A percentile compares a stretch with the other conserved stretches of the same genome.
phyloP scores from a whole-genome alignment of 148 eudicot genomes.

The Rhododendron simsii region DNA sequence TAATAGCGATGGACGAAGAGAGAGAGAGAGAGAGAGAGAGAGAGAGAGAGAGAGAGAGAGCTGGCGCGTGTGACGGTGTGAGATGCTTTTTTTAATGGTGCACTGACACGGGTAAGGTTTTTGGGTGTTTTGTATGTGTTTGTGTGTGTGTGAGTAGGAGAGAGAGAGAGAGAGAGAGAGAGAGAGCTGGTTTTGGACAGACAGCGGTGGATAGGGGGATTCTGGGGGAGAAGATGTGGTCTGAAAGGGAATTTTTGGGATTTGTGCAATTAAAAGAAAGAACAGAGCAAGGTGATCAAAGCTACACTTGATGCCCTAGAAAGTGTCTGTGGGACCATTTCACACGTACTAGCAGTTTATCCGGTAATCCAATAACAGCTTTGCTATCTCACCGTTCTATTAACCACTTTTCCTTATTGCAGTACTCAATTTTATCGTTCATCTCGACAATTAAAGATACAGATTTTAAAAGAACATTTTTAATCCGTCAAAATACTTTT shows the following conservation, averaged over 20 bases:
- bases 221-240: not conserved
- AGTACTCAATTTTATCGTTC: too few relatives aligned
- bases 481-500: too few relatives aligned
- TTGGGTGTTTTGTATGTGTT: too few relatives aligned
- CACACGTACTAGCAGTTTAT: not conserved
- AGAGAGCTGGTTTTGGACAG: constrained; percentile 3
- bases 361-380: too few relatives aligned
- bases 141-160: not conserved
- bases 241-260: constrained; percentile 1
- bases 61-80: not conserved
- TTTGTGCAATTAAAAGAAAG: not conserved
- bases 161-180: not conserved
- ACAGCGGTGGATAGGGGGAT: not conserved
- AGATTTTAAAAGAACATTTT: too few relatives aligned
- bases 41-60: not conserved
- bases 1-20: not conserved
- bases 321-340: constrained; percentile 5
- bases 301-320: not conserved
- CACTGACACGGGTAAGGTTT: too few relatives aligned
- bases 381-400: too few relatives aligned
- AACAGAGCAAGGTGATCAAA: not conserved
- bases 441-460: rapidly evolving
- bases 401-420: too few relatives aligned
- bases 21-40: not conserved
- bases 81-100: not conserved